These are phyloP conservation scores for Geotrichum citri-aurantii DNA, from an alignment of 1,139 yeast genomes.

Conservation along the genomic window DNA sequence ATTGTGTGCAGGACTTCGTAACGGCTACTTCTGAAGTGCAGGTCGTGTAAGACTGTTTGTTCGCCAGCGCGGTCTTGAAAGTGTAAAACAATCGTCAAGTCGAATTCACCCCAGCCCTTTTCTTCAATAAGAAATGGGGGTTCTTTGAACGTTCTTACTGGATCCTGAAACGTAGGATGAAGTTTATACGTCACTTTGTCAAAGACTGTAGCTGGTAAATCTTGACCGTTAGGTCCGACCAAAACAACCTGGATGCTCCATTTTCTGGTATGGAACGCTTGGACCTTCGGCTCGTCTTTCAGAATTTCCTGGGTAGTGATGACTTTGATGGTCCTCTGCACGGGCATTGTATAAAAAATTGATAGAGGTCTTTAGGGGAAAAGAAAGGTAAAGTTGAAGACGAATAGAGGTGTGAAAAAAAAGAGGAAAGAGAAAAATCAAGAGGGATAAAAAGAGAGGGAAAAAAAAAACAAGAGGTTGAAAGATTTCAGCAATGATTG, in stretches of 20 bases:
- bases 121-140: conserved; percentile 89
- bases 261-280: conserved; percentile 89
- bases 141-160: conserved; percentile 69
- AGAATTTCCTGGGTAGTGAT: conserved; percentile 81
- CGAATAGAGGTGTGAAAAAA: not conserved
- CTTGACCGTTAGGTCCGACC: conserved; percentile 75
- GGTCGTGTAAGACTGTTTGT: conserved; percentile 77
- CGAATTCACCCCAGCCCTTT: conserved; percentile 99
- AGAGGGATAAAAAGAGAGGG: not conserved
- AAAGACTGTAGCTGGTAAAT: conserved; percentile 79
- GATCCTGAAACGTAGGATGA: conserved; percentile 93
- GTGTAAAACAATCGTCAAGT: conserved; percentile 72
- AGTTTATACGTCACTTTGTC: conserved; percentile 89
- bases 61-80: conserved; percentile 85
- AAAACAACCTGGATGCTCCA: conserved; percentile 79
- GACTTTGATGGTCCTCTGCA: conserved; percentile 82
- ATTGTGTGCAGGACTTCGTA: conserved; percentile 75
- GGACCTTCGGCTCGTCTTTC: conserved; percentile 79
- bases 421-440: not conserved
- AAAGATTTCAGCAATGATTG: not conserved
- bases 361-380: not conserved
- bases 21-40: conserved; percentile 73
- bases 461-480: not conserved
- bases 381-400: not conserved
- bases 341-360: conserved; percentile 33